Evolutionary conservation across 2,329 filamentous ascomycete species (phyloP), one percentile per base, ranked within the genome.

Genomic region (Penicillium sp.): DNA sequence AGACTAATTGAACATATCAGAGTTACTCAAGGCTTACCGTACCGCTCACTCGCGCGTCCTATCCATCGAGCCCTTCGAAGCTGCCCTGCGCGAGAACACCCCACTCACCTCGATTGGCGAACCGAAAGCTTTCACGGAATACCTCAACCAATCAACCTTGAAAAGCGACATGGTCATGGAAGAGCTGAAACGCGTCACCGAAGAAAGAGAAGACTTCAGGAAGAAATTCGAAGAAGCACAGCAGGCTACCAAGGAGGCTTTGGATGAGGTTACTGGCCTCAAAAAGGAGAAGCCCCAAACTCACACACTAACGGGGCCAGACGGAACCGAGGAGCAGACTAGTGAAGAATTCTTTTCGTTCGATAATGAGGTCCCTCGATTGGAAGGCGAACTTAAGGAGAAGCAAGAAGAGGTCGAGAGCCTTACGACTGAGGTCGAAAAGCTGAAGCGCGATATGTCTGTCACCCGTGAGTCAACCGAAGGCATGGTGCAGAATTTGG

Each of bases 131-230:
- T 80, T 99, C 33, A 84, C 91, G 7, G 93, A 97, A 73, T 99
- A 97, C 68, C 80, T 99, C 28, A 91, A 88, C 64, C 91, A 97
- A 73, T 76, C 96, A 38, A 93, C 87, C 58, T 74, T 92, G 50
- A 93, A 95, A 69, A 87, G 88, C 40, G 90, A 96, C 66, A 95
- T 99, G 89, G 87, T 96, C 3, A 87, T 95, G 84, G 89, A 96
- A 43, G 94, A 99, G 74, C 80, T 97, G 54, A 97, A 95, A 76
- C 83, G 91, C 12, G 86, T 97, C 0, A 88, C 91, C 0, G 82
- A 83, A 4, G 92, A 97, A 69, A 88, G 89, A 56, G 90, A 96
- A 58, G 84, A 86, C 16, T 80, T 89, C 58, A 93, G 91, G 72
- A 89, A 88, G 74, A 91, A 89, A 71, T 77, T 86, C 2, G 84